Percentiles rank a stretch among this genome's conserved stretches.
These are phyloP conservation scores for Entomortierella beljakovae DNA, from an alignment of 192 early-diverging fungal genomes.

Conservation along the genomic window DNA sequence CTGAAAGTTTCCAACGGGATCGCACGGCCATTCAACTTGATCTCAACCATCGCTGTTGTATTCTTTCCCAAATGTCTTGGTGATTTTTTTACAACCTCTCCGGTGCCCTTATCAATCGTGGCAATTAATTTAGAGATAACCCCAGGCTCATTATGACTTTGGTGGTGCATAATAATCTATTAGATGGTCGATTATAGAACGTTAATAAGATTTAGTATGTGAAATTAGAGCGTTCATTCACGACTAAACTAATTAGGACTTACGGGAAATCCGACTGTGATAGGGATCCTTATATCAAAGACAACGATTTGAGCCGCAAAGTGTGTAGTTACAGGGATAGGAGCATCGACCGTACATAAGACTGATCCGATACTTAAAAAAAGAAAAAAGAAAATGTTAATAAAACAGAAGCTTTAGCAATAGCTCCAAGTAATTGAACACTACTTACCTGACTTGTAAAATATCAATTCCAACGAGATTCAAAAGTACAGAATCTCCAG, in stretches of 20 bases:
- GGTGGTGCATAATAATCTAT: slow-evolving; percentile 84
- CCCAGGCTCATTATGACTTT: slow-evolving; percentile 85
- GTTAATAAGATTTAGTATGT: neutral
- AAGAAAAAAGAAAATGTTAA: slow-evolving; percentile 2
- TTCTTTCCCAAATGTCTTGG: slow-evolving; percentile 72
- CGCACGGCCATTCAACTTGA: slow-evolving; percentile 72
- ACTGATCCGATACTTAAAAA: slow-evolving; percentile 74
- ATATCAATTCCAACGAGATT: slow-evolving; percentile 80
- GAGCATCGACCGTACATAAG: slow-evolving; percentile 74
- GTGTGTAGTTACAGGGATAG: slow-evolving; percentile 81
- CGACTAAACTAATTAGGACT: too few species aligned
- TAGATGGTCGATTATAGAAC: slow-evolving; percentile 21
- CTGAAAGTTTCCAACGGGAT: slow-evolving; percentile 89
- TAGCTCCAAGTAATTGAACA: too few species aligned
- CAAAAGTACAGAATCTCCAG: slow-evolving; percentile 91
- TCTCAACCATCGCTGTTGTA: slow-evolving; percentile 85
- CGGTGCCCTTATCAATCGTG: slow-evolving; percentile 83
- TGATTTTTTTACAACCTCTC: slow-evolving; percentile 86
- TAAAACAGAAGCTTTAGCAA: too few species aligned
- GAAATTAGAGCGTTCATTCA: too few species aligned
- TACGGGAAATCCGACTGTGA: slow-evolving; percentile 92
- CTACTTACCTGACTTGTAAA: slow-evolving; percentile 67
- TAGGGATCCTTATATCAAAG: slow-evolving; percentile 92
- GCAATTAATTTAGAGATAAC: slow-evolving; percentile 80
- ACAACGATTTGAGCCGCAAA: slow-evolving; percentile 92